phyloP scores from a whole-genome alignment of 2,329 filamentous ascomycete species.

The Colletotrichum chrysophilum region DNA sequence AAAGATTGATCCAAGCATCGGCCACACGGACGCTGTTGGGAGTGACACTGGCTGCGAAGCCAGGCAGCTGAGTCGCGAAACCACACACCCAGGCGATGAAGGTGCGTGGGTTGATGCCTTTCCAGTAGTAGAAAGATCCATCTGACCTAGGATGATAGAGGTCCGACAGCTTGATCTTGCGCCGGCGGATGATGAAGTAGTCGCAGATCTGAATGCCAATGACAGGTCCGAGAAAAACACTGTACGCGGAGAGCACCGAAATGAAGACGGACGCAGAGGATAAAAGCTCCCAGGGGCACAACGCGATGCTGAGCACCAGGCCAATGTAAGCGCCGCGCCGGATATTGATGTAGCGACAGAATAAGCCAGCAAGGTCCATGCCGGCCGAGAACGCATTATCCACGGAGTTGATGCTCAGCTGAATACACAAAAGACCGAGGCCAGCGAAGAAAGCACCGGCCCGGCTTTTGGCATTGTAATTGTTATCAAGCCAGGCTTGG shows the following conservation, averaged over 20 bases:
- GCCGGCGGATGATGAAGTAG: conserved; percentile 36
- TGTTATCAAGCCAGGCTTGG: conserved; percentile 8
- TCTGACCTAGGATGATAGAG: conserved; percentile 39
- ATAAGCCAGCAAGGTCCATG: conserved; percentile 59
- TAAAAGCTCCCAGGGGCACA: conserved; percentile 58
- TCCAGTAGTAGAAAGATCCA: conserved; percentile 43
- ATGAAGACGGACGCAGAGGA: conserved; percentile 40
- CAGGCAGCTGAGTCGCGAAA: conserved; percentile 27
- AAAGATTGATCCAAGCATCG: conserved; percentile 1
- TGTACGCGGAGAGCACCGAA: conserved; percentile 38
- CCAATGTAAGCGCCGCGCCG: conserved; percentile 56
- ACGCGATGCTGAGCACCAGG: conserved; percentile 45
- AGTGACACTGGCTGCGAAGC: conserved; percentile 13
- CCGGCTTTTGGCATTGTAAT: conserved; percentile 8
- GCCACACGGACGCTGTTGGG: not conserved
- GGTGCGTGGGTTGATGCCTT: conserved; percentile 40
- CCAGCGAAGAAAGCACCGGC: conserved; percentile 23
- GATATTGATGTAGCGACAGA: conserved; percentile 61
- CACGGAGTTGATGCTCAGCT: conserved; percentile 22
- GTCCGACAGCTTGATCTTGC: conserved; percentile 40
- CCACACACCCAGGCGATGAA: conserved; percentile 44
- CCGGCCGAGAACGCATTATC: conserved; percentile 43
- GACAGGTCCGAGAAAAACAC: conserved; percentile 42
- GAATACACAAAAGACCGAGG: conserved; percentile 18
- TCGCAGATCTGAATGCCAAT: conserved; percentile 42